Evolutionary conservation across 2,329 filamentous ascomycete genomes (phyloP).

Genomic region (Aurifilum marmelostoma): DNA sequence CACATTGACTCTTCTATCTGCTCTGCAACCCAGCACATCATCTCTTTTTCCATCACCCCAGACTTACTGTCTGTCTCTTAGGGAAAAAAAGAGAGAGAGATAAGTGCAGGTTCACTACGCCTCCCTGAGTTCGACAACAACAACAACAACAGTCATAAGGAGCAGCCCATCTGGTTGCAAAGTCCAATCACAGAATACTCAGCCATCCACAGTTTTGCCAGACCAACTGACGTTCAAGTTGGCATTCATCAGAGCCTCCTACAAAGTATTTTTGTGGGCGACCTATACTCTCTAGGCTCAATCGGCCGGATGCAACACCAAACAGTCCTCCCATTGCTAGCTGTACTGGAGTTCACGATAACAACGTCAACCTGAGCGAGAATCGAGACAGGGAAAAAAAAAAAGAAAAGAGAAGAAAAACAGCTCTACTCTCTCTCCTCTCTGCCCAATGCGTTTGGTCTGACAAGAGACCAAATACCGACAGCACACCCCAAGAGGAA

Average conservation of each 20-base stretch:
- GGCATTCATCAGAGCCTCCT: not conserved
- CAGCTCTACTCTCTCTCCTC: not conserved
- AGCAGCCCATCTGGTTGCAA: not conserved
- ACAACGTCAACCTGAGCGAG: slow-evolving; percentile 15
- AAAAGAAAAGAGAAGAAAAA: not conserved
- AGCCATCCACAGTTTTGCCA: not conserved
- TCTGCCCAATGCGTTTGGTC: slow-evolving; percentile 7
- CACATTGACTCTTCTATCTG: slow-evolving; percentile 10
- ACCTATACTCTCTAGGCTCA: not conserved
- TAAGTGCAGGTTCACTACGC: not conserved
- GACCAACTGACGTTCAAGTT: not conserved
- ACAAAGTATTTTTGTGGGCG: not conserved
- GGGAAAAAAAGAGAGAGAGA: too few species aligned
- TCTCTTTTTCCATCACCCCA: not conserved
- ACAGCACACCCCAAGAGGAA: slow-evolving; percentile 6
- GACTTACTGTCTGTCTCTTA: not conserved
- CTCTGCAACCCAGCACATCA: slow-evolving; percentile 1
- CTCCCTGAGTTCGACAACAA: not conserved
- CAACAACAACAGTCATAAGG: too few species aligned
- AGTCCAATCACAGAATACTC: not conserved
- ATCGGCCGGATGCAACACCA: slow-evolving; percentile 8
- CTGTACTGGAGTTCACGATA: slow-evolving; percentile 5
- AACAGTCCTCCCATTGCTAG: slow-evolving; percentile 9
- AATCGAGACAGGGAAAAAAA: not conserved
- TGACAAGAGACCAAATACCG: slow-evolving; percentile 4